Evolutionary conservation across 768 basidiomycete species (phyloP).

Genomic region (Dacryopinax primogenitus): DNA sequence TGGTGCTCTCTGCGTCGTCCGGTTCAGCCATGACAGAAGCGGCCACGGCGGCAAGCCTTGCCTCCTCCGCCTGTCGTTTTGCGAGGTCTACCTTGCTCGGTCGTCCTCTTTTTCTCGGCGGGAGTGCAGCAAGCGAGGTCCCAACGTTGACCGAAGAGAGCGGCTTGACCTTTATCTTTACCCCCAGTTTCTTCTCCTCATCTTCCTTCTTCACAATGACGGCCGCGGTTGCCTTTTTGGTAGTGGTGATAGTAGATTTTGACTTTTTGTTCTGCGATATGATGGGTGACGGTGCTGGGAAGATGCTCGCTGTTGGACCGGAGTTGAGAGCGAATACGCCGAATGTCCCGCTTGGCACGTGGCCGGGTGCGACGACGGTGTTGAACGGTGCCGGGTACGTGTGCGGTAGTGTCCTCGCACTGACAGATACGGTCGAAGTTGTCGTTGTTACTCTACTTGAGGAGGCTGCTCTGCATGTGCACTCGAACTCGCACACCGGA

Average conservation of each 20-base stretch:
- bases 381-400: too few species aligned
- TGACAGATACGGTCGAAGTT: neutral
- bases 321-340: conserved; percentile 4
- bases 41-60: neutral
- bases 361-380: too few species aligned
- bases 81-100: neutral
- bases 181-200: neutral
- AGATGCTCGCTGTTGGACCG: neutral
- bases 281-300: neutral
- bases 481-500: conserved; percentile 6
- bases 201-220: neutral
- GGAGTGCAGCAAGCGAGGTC: neutral
- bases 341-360: neutral
- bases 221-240: neutral
- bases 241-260: neutral
- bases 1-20: neutral
- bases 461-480: neutral
- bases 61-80: neutral
- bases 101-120: neutral
- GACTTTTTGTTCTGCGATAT: neutral
- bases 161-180: neutral
- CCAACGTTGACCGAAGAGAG: too few species aligned
- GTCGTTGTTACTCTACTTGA: neutral
- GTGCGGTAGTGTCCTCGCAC: too few species aligned
- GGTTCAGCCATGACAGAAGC: neutral